Percentiles rank a stretch among this genome's conserved stretches.
These are phyloP conservation scores for Pseudogymnoascus sp. DNA, from an alignment of 2,329 filamentous ascomycete genomes.

Conservation along the genomic window DNA sequence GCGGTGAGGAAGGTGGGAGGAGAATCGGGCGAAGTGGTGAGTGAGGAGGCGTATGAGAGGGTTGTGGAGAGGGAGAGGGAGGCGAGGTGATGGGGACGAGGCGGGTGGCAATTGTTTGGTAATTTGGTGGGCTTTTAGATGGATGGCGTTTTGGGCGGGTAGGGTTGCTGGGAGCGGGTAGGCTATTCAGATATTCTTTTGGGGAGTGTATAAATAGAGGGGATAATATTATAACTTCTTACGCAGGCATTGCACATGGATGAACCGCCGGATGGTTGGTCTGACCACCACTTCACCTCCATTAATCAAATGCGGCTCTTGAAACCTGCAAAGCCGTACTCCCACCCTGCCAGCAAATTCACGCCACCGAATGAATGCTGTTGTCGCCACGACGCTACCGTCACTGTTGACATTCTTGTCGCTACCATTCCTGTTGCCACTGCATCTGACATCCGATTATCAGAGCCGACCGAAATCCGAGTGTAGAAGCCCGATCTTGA, in stretches of 20 bases:
- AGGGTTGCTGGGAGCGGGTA: slow-evolving; percentile 4
- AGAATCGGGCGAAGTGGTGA: background rate
- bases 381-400: background rate
- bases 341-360: background rate
- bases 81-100: background rate
- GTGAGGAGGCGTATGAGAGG: background rate
- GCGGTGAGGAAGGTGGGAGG: slow-evolving; percentile 51
- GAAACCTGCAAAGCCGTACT: background rate
- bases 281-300: background rate
- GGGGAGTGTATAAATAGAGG: background rate
- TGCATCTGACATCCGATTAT: background rate
- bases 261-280: background rate
- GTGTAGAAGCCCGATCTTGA: too few species aligned
- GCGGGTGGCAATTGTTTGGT: background rate
- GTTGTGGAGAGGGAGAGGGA: background rate
- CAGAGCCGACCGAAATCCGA: too few species aligned
- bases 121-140: background rate
- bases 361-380: background rate
- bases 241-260: background rate
- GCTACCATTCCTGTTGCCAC: background rate
- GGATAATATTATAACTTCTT: slow-evolving; percentile 1
- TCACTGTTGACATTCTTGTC: background rate
- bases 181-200: background rate
- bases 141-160: background rate
- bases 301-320: background rate